Evolutionary conservation across 1,139 yeast genomes (phyloP).

Genomic region (Taphrina betulina): DNA sequence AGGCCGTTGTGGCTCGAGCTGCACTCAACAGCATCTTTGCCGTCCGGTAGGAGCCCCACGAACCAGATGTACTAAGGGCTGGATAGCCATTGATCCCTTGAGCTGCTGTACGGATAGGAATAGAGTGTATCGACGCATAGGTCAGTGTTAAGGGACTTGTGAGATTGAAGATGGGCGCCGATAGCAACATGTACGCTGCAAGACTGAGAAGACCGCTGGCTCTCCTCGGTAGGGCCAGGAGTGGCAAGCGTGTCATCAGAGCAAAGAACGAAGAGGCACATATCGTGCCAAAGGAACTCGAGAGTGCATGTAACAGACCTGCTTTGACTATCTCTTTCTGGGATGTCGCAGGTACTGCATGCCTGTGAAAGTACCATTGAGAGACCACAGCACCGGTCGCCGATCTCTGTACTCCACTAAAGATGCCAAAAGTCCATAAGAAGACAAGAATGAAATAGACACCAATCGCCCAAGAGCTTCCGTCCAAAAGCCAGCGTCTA

Average conservation of each 20-base stretch:
- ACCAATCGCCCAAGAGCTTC: slow-evolving; percentile 45
- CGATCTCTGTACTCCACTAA: slow-evolving; percentile 46
- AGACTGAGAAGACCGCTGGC: slow-evolving; percentile 40
- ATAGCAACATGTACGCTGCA: slow-evolving; percentile 40
- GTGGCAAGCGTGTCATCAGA: slow-evolving; percentile 45
- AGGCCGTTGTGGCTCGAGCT: slow-evolving; percentile 46
- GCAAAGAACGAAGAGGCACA: slow-evolving; percentile 45
- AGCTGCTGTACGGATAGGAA: slow-evolving; percentile 43
- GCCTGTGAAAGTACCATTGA: slow-evolving; percentile 48
- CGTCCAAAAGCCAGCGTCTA: slow-evolving; percentile 42
- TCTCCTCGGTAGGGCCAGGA: slow-evolving; percentile 45
- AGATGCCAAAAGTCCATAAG: slow-evolving; percentile 50
- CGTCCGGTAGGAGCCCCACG: slow-evolving; percentile 43
- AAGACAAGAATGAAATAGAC: slow-evolving; percentile 46
- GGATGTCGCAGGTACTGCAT: slow-evolving; percentile 40
- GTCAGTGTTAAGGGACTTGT: slow-evolving; percentile 47
- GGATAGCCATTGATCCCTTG: slow-evolving; percentile 39
- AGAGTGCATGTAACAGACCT: slow-evolving; percentile 40
- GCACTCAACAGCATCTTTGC: slow-evolving; percentile 47
- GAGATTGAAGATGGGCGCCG: slow-evolving; percentile 42
- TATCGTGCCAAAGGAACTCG: slow-evolving; percentile 47
- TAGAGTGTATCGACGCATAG: slow-evolving; percentile 46
- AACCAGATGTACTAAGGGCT: slow-evolving; percentile 33
- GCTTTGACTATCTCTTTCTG: slow-evolving; percentile 40
- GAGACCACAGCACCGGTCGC: slow-evolving; percentile 9